phyloP scores from a whole-genome alignment of 2,329 filamentous ascomycete genomes.

The Beauveria rudraprayagi region DNA sequence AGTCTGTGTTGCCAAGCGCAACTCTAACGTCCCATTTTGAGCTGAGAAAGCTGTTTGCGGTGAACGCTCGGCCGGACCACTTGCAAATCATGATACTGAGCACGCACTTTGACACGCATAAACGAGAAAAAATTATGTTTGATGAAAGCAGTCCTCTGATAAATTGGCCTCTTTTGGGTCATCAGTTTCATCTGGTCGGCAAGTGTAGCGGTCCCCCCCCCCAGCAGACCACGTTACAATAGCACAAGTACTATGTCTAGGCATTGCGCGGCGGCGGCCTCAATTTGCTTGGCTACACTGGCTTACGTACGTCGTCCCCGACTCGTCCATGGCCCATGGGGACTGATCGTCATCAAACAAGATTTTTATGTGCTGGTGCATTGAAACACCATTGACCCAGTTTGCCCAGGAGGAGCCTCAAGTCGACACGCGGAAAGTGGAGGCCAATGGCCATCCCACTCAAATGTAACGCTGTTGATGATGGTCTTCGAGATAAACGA shows the following conservation, averaged over 20 bases:
- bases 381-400: neutral
- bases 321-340: neutral
- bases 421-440: conserved; percentile 1
- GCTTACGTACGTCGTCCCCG: neutral
- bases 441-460: neutral
- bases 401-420: neutral
- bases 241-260: neutral
- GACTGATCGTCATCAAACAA: neutral
- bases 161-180: neutral
- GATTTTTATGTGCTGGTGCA: neutral
- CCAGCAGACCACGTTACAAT: neutral
- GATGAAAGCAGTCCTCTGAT: neutral
- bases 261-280: neutral
- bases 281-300: neutral
- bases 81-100: neutral
- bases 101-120: neutral
- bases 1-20: neutral
- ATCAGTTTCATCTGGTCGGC: neutral
- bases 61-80: neutral
- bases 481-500: neutral
- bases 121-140: neutral
- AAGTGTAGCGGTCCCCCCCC: neutral
- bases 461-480: neutral
- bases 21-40: neutral
- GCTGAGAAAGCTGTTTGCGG: neutral